These are phyloP conservation scores for Escallonia rubra DNA, from an alignment of 129 eudicot genomes.

Conservation along the genomic window DNA sequence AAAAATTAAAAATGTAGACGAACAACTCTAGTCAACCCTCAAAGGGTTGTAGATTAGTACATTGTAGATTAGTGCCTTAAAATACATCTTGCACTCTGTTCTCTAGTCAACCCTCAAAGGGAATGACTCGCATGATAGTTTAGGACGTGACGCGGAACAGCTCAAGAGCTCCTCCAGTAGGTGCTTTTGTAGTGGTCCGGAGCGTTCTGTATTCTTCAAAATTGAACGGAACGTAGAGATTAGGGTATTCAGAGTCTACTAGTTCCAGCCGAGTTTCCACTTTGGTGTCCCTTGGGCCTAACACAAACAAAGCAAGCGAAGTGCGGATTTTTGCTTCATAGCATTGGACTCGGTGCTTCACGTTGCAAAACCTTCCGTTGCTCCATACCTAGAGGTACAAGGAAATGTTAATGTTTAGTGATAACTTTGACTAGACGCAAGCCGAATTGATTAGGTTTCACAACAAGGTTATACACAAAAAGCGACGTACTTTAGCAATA, in stretches of 20 bases:
- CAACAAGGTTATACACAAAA: no score
- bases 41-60: no score
- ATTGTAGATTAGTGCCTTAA: no score
- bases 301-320: constrained; percentile 33
- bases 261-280: constrained; percentile 19
- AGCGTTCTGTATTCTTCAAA: constrained; percentile 24
- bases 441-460: no score
- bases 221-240: constrained; percentile 11
- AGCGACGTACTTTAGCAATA: constrained; percentile 27
- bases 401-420: no score
- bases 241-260: constrained; percentile 22
- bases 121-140: no score
- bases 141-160: not conserved
- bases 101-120: no score
- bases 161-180: constrained; percentile 26
- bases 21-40: no score
- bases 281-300: constrained; percentile 19
- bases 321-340: constrained; percentile 23
- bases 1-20: no score
- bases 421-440: no score
- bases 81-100: no score
- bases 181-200: constrained; percentile 8
- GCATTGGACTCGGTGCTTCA: constrained; percentile 52
- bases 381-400: constrained; percentile 41
- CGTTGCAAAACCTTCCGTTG: constrained; percentile 53